Base-by-base conservation (phyloP, 164 flowering plant species). In the Vitis cinerea region DNA sequence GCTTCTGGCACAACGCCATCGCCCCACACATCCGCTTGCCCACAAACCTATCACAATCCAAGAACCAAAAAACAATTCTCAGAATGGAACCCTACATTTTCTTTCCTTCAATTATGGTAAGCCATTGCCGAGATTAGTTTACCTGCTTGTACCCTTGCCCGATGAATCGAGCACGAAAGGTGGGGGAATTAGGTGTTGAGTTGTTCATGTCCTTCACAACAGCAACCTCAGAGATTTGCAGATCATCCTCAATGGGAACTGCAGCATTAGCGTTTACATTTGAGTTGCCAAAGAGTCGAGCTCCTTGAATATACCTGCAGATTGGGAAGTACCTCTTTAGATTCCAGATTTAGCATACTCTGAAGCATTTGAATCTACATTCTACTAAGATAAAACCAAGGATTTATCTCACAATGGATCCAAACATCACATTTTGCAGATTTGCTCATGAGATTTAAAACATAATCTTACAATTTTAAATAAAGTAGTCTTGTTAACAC, bases 71-170 rank as follows among this genome's bases (percentile, higher is more conserved):
- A 37, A 37, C 44, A 6, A 37, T 37, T 37, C 44, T 37, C 44
- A 3, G 27, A 23, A 37, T 37, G 7, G 7, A 37, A 37, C 44
- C 44, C 44, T 37, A 37, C 27, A 23, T 23, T 23, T 1, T 23
- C 27, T 23, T 1, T 23, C 27, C 27, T 23, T 23, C 27, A 1
- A 23, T 23, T 23, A 23, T 23, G 27, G 44, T 37, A 37, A 4
- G 44, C 7, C 44, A 37, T 37, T 8, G 56, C 13, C 56, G 0
- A 58, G 23, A 19, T 58, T 0, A 58, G 27, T 58, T 71, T 62
- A 92, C 98, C 94, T 94, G 97, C 78, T 92, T 90, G 84, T 92
- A 94, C 9, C 93, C 98, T 71, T 90, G 98, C 64, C 97, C 98
- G 53, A 92, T 82, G 72, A 94, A 83, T 49, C 93, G 90, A 54